A percentile compares a stretch with the other conserved stretches of the same genome.
Evolutionary conservation across 169 alveolate genomes (phyloP).

Genomic region (Cryptosporidium canis): DNA sequence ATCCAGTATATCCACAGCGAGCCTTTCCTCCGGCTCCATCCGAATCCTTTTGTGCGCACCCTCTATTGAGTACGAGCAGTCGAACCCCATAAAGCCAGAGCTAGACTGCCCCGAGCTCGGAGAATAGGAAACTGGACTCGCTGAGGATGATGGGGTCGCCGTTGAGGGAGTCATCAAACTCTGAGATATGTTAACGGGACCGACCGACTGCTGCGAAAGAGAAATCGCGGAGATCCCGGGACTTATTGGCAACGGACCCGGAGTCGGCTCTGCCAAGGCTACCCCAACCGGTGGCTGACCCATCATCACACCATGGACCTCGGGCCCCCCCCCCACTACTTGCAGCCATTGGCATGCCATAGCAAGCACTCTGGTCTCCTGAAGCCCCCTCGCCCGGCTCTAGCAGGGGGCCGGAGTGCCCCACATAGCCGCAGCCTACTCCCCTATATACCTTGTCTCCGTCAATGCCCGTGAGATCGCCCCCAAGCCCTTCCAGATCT

Average conservation of each 20-base stretch:
- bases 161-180: constrained; percentile 14
- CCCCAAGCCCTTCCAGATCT: not conserved
- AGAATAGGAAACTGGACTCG: not conserved
- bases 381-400: not conserved
- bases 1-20: not conserved
- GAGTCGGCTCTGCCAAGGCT: not conserved
- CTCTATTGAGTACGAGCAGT: not conserved
- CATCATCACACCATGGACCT: not conserved
- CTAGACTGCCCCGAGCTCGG: not conserved
- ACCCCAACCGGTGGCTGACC: not conserved
- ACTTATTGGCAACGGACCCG: not conserved
- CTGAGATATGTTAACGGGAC: not conserved
- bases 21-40: not conserved
- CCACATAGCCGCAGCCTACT: not conserved
- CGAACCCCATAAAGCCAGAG: not conserved
- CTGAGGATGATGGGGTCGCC: not conserved
- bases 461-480: too few species aligned
- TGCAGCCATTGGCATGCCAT: not conserved
- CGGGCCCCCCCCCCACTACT: not conserved
- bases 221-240: not conserved
- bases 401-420: not conserved
- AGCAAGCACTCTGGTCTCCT: not conserved
- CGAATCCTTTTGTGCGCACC: constrained; percentile 5
- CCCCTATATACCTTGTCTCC: not conserved
- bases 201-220: not conserved